These are phyloP conservation scores for Toxicodendron radicans DNA, from an alignment of 345 rosid species.

Conservation along the genomic window DNA sequence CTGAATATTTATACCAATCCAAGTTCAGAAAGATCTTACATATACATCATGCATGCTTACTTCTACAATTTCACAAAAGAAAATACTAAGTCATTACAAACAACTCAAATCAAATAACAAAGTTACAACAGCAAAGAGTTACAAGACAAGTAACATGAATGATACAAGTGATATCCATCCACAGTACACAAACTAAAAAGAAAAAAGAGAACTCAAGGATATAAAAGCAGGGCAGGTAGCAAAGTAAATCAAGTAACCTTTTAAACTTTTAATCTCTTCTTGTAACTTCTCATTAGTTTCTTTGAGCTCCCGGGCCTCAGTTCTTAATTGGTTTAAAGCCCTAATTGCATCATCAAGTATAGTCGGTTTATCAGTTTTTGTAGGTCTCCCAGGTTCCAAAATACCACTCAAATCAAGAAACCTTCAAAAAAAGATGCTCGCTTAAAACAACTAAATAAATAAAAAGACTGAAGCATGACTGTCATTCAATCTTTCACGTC, in stretches of 20 bases:
- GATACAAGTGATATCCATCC: background rate
- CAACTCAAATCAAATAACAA: slow-evolving; percentile 3
- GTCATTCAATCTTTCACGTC: slow-evolving; percentile 83
- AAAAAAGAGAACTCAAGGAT: background rate
- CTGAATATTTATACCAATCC: background rate
- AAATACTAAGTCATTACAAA: background rate
- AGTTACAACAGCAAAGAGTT: background rate
- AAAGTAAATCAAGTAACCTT: slow-evolving; percentile 55
- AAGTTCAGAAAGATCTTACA: background rate
- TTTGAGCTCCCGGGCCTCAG: slow-evolving; percentile 72
- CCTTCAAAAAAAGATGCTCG: slow-evolving; percentile 35
- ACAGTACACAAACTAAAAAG: background rate
- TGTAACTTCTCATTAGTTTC: slow-evolving; percentile 74
- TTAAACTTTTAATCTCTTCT: slow-evolving; percentile 75
- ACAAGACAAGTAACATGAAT: background rate
- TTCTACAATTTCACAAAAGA: background rate
- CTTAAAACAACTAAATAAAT: background rate
- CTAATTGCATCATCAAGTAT: slow-evolving; percentile 84
- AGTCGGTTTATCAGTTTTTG: slow-evolving; percentile 81
- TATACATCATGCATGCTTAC: background rate
- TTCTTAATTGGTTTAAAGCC: slow-evolving; percentile 72
- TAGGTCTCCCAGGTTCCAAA: slow-evolving; percentile 79
- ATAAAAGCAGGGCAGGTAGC: background rate
- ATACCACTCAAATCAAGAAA: slow-evolving; percentile 75
- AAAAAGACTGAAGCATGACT: slow-evolving; percentile 35